Percentiles rank a stretch among this genome's conserved stretches.
Evolutionary conservation across 2,329 filamentous ascomycete genomes (phyloP).

Genomic region (Clonostachys rosea): DNA sequence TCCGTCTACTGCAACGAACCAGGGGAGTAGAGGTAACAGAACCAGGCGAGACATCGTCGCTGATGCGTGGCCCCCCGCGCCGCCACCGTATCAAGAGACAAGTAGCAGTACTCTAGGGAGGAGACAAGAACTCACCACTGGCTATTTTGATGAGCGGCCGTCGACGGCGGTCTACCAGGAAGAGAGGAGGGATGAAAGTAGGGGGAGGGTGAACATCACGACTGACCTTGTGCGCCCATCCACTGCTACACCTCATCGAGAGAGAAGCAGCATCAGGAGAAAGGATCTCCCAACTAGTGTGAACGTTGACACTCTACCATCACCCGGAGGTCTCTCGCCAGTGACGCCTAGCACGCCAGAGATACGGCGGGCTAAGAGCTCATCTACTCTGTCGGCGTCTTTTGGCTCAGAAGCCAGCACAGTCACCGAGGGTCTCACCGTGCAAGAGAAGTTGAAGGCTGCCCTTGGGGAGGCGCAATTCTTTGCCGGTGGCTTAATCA

Average conservation of each 20-base stretch:
- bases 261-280: no score
- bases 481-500: slow-evolving; percentile 60
- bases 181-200: no score
- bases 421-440: not conserved
- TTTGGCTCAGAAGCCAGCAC: not conserved
- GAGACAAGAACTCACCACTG: no score
- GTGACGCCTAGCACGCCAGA: slow-evolving; percentile 10
- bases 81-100: no score
- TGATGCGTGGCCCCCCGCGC: slow-evolving; percentile 7
- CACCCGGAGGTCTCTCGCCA: slow-evolving; percentile 12
- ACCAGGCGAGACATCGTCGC: slow-evolving; percentile 1
- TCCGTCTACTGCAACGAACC: slow-evolving; percentile 2
- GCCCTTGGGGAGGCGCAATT: slow-evolving; percentile 56
- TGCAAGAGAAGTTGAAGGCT: slow-evolving; percentile 30
- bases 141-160: no score
- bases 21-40: not conserved
- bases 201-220: no score
- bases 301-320: not conserved
- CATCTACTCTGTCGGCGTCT: slow-evolving; percentile 16
- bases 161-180: no score
- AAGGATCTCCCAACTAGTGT: no score
- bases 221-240: no score
- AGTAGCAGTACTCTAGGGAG: no score
- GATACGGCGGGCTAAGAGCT: slow-evolving; percentile 22
- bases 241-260: no score